These are phyloP conservation scores for Ophiobolus disseminans DNA, from an alignment of 2,329 filamentous ascomycete species.

Conservation along the genomic window DNA sequence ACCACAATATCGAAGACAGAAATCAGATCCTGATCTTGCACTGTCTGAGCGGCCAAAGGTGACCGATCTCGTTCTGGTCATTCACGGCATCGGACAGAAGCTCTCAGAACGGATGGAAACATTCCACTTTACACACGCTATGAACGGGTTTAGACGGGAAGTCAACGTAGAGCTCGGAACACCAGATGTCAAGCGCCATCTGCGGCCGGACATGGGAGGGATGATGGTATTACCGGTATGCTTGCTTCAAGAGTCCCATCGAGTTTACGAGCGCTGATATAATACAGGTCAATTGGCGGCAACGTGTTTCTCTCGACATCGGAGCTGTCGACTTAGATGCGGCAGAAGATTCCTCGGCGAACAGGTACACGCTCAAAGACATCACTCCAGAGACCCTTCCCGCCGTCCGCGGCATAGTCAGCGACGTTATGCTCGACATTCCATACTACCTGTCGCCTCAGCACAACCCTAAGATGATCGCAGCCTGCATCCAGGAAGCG, in stretches of 20 bases:
- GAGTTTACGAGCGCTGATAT: conserved; percentile 14
- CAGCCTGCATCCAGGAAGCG: conserved; percentile 85
- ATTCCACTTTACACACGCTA: conserved; percentile 95
- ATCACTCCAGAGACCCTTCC: conserved; percentile 92
- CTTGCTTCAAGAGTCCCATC: neutral
- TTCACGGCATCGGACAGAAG: conserved; percentile 97
- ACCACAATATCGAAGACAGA: conserved; percentile 49
- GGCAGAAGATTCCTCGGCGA: conserved; percentile 64
- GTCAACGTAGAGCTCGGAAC: conserved; percentile 84
- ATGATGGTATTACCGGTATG: conserved; percentile 85
- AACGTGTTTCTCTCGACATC: conserved; percentile 86
- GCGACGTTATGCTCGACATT: conserved; percentile 97
- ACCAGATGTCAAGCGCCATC: conserved; percentile 73
- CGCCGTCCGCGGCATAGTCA: conserved; percentile 88
- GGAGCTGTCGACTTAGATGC: conserved; percentile 61
- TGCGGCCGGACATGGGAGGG: conserved; percentile 80
- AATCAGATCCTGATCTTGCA: conserved; percentile 66
- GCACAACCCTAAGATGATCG: conserved; percentile 93
- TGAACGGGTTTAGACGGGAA: conserved; percentile 86
- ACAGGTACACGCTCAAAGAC: conserved; percentile 76
- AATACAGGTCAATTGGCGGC: conserved; percentile 82
- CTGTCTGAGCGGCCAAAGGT: conserved; percentile 72
- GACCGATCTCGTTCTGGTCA: conserved; percentile 86
- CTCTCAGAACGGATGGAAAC: conserved; percentile 93
- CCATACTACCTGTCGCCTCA: conserved; percentile 93